Percentiles rank a stretch among this genome's conserved stretches.
Conservation (phyloP, 78 protist species). For the Cavenderia fasciculata region DNA sequence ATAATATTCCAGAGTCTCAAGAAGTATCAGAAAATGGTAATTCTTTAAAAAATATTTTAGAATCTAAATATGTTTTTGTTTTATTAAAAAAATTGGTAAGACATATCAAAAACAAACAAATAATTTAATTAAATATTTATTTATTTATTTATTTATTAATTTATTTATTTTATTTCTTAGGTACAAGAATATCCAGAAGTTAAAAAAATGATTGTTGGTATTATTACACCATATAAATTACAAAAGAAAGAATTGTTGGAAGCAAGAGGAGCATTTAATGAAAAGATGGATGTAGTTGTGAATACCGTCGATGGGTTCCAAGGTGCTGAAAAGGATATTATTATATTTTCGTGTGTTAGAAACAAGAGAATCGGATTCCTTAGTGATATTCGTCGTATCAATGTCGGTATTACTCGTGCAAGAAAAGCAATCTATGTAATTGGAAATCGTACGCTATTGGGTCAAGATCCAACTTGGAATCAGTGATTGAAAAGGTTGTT, state of each 20-base stretch:
- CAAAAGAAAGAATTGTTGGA: slow-evolving; percentile 63
- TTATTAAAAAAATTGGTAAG: not conserved
- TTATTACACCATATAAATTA: slow-evolving; percentile 89
- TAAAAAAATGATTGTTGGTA: slow-evolving; percentile 68
- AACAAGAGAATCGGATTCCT: slow-evolving; percentile 87
- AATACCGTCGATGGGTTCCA: slow-evolving; percentile 90
- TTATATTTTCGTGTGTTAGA: slow-evolving; percentile 90
- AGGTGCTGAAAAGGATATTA: slow-evolving; percentile 91
- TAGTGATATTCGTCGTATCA: slow-evolving; percentile 87
- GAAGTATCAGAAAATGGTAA: not conserved
- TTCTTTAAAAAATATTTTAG: not conserved
- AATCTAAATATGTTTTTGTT: slow-evolving; percentile 1
- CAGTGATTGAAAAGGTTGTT: too few species aligned
- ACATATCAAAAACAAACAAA: too few species aligned
- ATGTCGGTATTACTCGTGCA: slow-evolving; percentile 94
- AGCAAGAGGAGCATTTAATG: not conserved
- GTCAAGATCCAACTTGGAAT: slow-evolving; percentile 3
- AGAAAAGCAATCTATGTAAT: slow-evolving; percentile 56
- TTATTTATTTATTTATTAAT: too few species aligned
- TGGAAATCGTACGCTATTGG: slow-evolving; percentile 25
- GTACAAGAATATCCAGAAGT: slow-evolving; percentile 20
- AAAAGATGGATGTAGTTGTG: slow-evolving; percentile 25
- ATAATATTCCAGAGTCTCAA: slow-evolving; percentile 8
- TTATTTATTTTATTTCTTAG: too few species aligned
- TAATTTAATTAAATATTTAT: too few species aligned